Evolutionary conservation across 352 stramenopile species (phyloP), one percentile per base, ranked within the genome.

Genomic region (Phytophthora colocasiae): DNA sequence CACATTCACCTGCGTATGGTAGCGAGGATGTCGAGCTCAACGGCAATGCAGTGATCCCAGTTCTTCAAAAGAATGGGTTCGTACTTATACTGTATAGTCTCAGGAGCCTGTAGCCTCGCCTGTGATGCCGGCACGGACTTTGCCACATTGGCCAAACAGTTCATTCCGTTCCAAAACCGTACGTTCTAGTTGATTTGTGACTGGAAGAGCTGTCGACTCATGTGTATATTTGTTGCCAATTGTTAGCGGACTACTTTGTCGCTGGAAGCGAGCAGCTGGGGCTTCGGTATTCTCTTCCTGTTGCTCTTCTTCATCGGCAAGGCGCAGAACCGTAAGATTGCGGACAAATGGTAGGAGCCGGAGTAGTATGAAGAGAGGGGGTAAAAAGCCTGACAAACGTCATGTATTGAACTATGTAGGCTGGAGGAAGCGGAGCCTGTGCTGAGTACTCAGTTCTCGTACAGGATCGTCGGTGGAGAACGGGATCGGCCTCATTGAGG

Each of bases 371-470:
- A 9, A 9, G n/a, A n/a, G 29, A 22, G 22, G 24, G 6, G 22
- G 34, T 14, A n/a, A 24, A 17, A 11, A 58, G 19, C 9, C 12
- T 58, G n/a, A 43, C n/a, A 43, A 22, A n/a, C 17, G 19, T 49
- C 19, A 34, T 55, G 14, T n/a, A 9, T 44, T 43, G 31, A 36
- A 36, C 31, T 36, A 14, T 36, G 32, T 43, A 91, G 85, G 83
- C 56, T 92, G 14, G 80, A 91, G 26, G 77, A 80, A 40, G 78
- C 78, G 32, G 83, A 94, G 52, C 83, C 85, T 15, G 58, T 83
- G 62, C 57, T 94, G 12, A 63, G 77, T 26, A 83, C 87, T 39
- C 80, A 92, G 63, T 94, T 94, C 46, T 77, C 82, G 49, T 94
- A 92, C 83, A 17, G 81, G 81, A 12, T 74, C 75, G 10, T 90